phyloP scores from a whole-genome alignment of 2,329 filamentous ascomycete species.

The Shiraia bambusicola region DNA sequence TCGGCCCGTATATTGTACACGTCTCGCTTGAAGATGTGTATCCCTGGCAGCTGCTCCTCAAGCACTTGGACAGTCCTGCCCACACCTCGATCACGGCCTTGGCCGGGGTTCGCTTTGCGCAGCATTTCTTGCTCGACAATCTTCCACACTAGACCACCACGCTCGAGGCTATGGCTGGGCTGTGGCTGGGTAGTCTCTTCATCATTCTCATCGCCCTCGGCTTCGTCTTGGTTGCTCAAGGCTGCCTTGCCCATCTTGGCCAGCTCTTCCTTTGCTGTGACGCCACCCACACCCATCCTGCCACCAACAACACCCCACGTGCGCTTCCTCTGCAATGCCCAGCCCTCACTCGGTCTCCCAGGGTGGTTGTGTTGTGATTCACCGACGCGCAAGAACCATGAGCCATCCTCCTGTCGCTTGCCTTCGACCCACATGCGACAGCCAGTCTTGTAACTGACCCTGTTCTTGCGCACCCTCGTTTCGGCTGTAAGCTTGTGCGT shows the following conservation, averaged over 20 bases:
- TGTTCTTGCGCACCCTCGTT: conserved; percentile 37
- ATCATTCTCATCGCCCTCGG: conserved; percentile 7
- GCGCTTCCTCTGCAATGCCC: conserved; percentile 37
- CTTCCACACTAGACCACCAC: conserved; percentile 35
- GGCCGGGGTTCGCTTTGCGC: conserved; percentile 24
- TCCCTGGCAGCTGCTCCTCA: conserved; percentile 31
- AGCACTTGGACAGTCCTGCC: conserved; percentile 36
- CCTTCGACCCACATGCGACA: conserved; percentile 42
- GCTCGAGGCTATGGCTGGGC: conserved; percentile 28
- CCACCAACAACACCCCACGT: conserved; percentile 39
- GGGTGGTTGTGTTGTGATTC: conserved; percentile 35
- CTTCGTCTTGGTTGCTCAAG: conserved; percentile 4
- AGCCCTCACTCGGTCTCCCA: conserved; percentile 30
- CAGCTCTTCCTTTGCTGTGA: conserved; percentile 36
- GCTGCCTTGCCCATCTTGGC: conserved; percentile 5
- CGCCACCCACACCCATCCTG: conserved; percentile 32
- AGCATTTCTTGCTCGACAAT: conserved; percentile 42
- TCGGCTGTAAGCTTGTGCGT: conserved; percentile 41
- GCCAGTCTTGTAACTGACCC: conserved; percentile 38
- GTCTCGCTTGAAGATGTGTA: conserved; percentile 41
- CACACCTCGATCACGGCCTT: conserved; percentile 36
- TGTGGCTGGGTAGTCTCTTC: not conserved
- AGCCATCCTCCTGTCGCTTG: conserved; percentile 33
- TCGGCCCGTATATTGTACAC: conserved; percentile 41
- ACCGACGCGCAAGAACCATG: conserved; percentile 35